phyloP scores from a whole-genome alignment of 257 asterid species.

The Handroanthus guayacan region DNA sequence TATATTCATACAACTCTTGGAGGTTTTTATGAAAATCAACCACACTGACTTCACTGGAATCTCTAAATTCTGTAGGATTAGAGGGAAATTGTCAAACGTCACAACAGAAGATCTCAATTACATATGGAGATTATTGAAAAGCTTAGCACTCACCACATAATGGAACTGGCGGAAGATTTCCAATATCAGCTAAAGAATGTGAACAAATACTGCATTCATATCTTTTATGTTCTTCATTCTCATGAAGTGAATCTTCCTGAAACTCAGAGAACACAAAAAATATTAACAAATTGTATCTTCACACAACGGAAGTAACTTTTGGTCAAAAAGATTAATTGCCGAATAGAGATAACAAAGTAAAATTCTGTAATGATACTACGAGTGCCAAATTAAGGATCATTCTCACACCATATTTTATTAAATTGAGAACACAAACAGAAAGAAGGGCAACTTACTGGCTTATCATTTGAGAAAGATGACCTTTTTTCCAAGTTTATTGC shows the following conservation, averaged over 20 bases:
- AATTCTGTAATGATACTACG: background rate
- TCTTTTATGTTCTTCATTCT: conserved; percentile 36
- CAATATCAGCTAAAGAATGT: conserved; percentile 37
- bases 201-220: conserved; percentile 36
- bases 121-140: background rate
- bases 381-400: conserved; percentile 15
- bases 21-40: conserved; percentile 60
- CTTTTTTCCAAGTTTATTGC: conserved; percentile 39
- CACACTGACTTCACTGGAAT: conserved; percentile 47
- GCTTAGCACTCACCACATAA: conserved; percentile 49
- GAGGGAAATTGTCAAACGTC: conserved; percentile 13
- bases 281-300: conserved; percentile 22
- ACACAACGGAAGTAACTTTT: conserved; percentile 13
- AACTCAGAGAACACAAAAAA: conserved; percentile 31
- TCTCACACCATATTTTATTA: conserved; percentile 11
- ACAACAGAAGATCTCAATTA: background rate
- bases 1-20: conserved; percentile 54
- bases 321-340: background rate
- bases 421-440: conserved; percentile 19
- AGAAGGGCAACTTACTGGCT: conserved; percentile 55
- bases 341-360: background rate
- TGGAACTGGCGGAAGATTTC: conserved; percentile 60
- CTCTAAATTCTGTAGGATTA: conserved; percentile 47
- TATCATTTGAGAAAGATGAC: conserved; percentile 42
- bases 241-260: conserved; percentile 46